A percentile compares a stretch with the other conserved stretches of the same genome.
Conservation (phyloP, 164 flowering plant species). For the Liquidambar formosana region DNA sequence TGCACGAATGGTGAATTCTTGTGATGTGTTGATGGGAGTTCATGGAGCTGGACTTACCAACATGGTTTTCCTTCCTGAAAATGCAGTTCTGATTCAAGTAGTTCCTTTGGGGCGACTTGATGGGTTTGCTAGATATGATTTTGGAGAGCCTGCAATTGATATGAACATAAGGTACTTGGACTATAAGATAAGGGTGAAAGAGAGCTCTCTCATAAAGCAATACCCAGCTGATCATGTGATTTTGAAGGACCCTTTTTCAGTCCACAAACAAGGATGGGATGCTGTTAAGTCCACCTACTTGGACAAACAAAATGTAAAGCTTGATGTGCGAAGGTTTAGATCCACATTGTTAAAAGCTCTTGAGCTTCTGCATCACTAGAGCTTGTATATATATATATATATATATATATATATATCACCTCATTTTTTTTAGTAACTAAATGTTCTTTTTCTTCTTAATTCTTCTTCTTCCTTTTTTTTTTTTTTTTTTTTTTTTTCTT, state of each 20-base stretch:
- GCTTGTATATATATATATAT: too few species aligned
- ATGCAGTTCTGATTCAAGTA: slow-evolving; percentile 68
- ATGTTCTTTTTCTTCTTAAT: too few species aligned
- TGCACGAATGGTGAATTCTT: slow-evolving; percentile 60
- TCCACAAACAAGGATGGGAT: slow-evolving; percentile 48
- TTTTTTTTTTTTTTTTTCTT: too few species aligned
- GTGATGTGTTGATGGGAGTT: slow-evolving; percentile 78
- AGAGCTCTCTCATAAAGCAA: slow-evolving; percentile 59
- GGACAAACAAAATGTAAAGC: slow-evolving; percentile 60
- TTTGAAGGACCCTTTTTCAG: slow-evolving; percentile 43
- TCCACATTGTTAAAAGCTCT: slow-evolving; percentile 47
- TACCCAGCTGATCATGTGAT: slow-evolving; percentile 59
- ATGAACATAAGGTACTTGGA: slow-evolving; percentile 73
- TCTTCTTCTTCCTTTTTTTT: too few species aligned
- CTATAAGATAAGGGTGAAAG: slow-evolving; percentile 51
- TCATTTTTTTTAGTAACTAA: too few species aligned
- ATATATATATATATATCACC: too few species aligned
- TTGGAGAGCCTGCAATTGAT: slow-evolving; percentile 51
- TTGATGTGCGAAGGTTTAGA: slow-evolving; percentile 47
- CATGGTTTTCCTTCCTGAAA: slow-evolving; percentile 69
- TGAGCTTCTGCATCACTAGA: slow-evolving; percentile 33
- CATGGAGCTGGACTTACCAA: slow-evolving; percentile 94
- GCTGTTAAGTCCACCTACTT: slow-evolving; percentile 38
- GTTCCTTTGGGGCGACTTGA: slow-evolving; percentile 64
- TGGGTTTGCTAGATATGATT: slow-evolving; percentile 35